Conservation (phyloP, 805 yeast genomes). For the Candida yuanshanica region DNA sequence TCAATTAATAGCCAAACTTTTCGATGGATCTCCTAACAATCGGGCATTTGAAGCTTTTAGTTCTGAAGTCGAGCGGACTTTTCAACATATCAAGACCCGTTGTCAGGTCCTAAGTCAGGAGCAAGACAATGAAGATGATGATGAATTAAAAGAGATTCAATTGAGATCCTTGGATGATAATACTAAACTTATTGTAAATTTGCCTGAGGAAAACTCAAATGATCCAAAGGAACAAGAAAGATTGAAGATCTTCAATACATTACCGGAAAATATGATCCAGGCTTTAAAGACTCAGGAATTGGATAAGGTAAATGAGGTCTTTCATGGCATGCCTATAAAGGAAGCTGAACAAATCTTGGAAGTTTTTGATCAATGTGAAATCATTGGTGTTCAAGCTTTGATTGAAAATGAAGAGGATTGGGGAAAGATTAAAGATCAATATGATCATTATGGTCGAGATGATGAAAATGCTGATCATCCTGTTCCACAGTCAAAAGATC, state of each 20-base stretch:
- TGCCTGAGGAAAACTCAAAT: constrained; percentile 52
- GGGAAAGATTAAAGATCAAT: constrained; percentile 45
- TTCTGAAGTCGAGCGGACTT: constrained; percentile 70
- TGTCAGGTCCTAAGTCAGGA: constrained; percentile 63
- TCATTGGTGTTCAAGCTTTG: constrained; percentile 74
- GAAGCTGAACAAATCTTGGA: constrained; percentile 80
- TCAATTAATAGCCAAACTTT: constrained; percentile 61
- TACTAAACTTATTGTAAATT: constrained; percentile 61
- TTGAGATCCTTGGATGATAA: constrained; percentile 83
- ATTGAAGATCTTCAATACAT: constrained; percentile 50
- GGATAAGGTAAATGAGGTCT: constrained; percentile 78
- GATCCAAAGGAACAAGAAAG: constrained; percentile 37
- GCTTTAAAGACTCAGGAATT: constrained; percentile 71
- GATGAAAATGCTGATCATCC: background rate
- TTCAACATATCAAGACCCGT: constrained; percentile 67
- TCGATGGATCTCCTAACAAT: constrained; percentile 27
- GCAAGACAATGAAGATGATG: constrained; percentile 31
- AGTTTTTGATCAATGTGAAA: constrained; percentile 71
- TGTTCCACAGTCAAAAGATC: constrained; percentile 1
- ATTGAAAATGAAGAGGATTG: constrained; percentile 71
- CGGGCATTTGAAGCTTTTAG: constrained; percentile 68
- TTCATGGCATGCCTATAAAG: constrained; percentile 62
- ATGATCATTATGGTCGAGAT: constrained; percentile 15
- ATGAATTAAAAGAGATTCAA: constrained; percentile 72
- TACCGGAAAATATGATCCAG: constrained; percentile 58